Evolutionary conservation across 2,329 filamentous ascomycete species (phyloP), one percentile per base, ranked within the genome.

Genomic region (Aspergillus ochraceus): DNA sequence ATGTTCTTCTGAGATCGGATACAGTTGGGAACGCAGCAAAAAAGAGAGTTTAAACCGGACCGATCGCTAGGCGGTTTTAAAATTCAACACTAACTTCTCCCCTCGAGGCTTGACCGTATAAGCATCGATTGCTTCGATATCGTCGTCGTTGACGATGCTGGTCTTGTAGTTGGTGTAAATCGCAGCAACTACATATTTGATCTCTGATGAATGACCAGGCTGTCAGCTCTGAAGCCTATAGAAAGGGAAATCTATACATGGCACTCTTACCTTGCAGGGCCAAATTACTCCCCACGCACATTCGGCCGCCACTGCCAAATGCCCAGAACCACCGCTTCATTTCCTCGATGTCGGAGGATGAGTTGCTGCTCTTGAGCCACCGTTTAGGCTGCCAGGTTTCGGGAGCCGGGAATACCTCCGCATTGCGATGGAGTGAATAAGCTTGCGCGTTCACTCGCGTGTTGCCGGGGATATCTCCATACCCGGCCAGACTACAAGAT

Each of bases 121-220:
- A 2, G 83, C 84, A 74, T 90, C 88, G 2, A 82, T 83, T 63
- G 85, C 86, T 68, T 89, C 85, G 62, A 90, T 88, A 0, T 83
- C 84, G 1, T 80, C 77, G 64, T 90, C 88, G 58, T 89, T 79
- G 2, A 90, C 80, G 54, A 90, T 79, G 4, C 80, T 72, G 0
- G 84, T 89, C 6, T 73, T 81, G 70, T 85, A 90, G 58, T 88
- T 90, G 3, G 85, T 84, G 72, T 92, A 94, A 5, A 95, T 84
- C 1, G 85, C 84, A 0, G 89, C 88, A 32, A 89, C 76, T 5
- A 88, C 84, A 49, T 89, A 80, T 74, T 92, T 92, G 78, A 92
- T 90, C 64, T 90, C 89, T 89, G 20, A 12, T 24, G 22, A 66
- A 69, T 67, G 55, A 52, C 5, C 29, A 0, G 49, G 66, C 45